phyloP scores from a whole-genome alignment of 1,284 basidiomycete genomes.

The Boletus semigastroideus region DNA sequence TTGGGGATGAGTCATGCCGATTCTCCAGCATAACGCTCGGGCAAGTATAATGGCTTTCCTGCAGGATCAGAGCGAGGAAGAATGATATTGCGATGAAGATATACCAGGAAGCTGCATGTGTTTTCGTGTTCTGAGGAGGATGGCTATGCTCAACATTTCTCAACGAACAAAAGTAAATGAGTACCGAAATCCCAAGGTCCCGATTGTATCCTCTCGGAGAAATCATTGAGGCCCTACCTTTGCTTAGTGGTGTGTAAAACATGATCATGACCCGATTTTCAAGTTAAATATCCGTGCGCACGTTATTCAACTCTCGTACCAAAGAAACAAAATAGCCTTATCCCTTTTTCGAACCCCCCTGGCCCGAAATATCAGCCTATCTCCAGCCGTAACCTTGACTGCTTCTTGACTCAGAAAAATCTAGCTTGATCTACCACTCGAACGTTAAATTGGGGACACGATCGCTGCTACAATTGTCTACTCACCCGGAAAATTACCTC shows the following conservation, averaged over 20 bases:
- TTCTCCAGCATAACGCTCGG: conserved; percentile 45
- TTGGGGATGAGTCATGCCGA: not conserved
- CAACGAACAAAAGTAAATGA: no score
- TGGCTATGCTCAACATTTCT: no score
- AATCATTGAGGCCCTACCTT: no score
- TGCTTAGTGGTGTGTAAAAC: no score
- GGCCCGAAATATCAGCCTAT: no score
- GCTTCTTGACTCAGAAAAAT: not conserved
- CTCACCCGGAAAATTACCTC: not conserved
- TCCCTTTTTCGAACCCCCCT: not conserved
- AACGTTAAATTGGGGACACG: not conserved
- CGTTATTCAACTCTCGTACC: not conserved
- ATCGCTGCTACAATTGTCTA: no score
- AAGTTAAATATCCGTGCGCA: not conserved
- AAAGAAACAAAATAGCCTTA: no score
- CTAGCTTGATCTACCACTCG: conserved; percentile 9
- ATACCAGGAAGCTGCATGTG: not conserved
- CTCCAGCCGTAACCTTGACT: not conserved
- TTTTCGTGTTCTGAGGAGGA: not conserved
- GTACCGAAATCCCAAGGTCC: no score
- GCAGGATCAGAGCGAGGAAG: conserved; percentile 58
- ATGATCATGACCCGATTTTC: no score
- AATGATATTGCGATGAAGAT: conserved; percentile 13
- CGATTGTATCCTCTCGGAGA: no score
- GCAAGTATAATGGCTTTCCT: conserved; percentile 70